Evolutionary conservation across 2,329 filamentous ascomycete species (phyloP).

Genomic region (Stachybotrys chartarum): DNA sequence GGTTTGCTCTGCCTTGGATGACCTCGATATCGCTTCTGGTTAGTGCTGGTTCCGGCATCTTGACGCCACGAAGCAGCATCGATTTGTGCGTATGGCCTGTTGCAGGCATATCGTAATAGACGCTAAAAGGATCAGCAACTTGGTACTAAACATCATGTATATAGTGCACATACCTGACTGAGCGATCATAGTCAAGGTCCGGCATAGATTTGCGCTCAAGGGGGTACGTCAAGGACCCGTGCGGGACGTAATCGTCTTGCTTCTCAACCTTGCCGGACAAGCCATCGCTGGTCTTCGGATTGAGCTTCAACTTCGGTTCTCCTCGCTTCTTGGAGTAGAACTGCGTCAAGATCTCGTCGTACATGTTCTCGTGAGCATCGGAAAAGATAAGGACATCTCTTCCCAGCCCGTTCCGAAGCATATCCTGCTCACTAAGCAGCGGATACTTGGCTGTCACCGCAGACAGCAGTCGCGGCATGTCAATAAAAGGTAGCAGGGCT

Average conservation of each 20-base stretch:
- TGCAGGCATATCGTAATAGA: constrained; percentile 77
- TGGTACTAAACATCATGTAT: not conserved
- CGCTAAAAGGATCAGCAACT: constrained; percentile 44
- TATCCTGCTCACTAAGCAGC: constrained; percentile 68
- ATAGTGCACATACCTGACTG: constrained; percentile 60
- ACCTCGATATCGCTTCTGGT: constrained; percentile 69
- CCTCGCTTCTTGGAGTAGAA: constrained; percentile 91
- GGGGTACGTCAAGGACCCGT: constrained; percentile 73
- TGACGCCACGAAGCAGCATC: constrained; percentile 81
- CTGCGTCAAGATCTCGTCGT: constrained; percentile 73
- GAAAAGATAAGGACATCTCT: constrained; percentile 79
- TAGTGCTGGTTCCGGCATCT: constrained; percentile 64
- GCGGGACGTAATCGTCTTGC: constrained; percentile 76
- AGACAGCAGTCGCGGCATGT: constrained; percentile 75
- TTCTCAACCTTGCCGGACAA: constrained; percentile 76
- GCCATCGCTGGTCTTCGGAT: constrained; percentile 68
- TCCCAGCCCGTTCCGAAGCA: constrained; percentile 70
- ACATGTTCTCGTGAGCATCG: constrained; percentile 70
- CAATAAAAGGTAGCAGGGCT: constrained; percentile 89
- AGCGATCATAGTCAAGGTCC: constrained; percentile 75
- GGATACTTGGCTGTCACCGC: constrained; percentile 82
- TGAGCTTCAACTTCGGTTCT: constrained; percentile 59
- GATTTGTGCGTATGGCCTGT: constrained; percentile 76
- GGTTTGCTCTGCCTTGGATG: constrained; percentile 58
- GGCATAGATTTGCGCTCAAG: constrained; percentile 66